Evolutionary conservation across 257 asterid species (phyloP).

Genomic region (Jacaranda mimosifolia): DNA sequence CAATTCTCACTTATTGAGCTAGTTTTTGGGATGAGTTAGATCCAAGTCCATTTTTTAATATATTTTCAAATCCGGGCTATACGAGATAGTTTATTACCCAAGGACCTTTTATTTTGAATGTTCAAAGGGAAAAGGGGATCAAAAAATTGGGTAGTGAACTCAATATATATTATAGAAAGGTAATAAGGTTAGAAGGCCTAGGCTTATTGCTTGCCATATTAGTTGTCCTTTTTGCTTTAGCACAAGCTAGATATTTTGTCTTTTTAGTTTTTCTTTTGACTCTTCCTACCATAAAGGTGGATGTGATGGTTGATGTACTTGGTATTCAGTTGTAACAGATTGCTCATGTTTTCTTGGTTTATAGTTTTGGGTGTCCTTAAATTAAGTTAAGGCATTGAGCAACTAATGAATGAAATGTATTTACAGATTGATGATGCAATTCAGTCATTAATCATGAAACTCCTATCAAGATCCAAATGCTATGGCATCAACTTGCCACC

Average conservation of each 20-base stretch:
- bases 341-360: background rate
- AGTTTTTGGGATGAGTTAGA: too few relatives aligned
- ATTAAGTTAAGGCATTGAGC: slow-evolving; percentile 5
- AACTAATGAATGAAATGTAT: slow-evolving; percentile 19
- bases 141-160: too few relatives aligned
- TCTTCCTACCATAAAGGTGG: background rate
- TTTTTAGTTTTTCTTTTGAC: background rate
- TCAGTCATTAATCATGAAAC: slow-evolving; percentile 41
- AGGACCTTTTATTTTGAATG: too few relatives aligned
- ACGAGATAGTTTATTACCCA: too few relatives aligned
- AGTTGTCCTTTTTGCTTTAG: too few relatives aligned
- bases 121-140: too few relatives aligned
- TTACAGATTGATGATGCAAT: slow-evolving; percentile 41
- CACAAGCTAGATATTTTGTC: background rate
- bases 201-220: too few relatives aligned
- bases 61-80: too few relatives aligned
- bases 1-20: too few relatives aligned
- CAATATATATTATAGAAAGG: too few relatives aligned
- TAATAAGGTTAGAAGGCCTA: too few relatives aligned
- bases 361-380: background rate
- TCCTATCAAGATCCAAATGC: slow-evolving; percentile 42
- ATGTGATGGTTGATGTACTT: background rate
- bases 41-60: too few relatives aligned
- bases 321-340: background rate
- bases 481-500: slow-evolving; percentile 21